These are phyloP conservation scores for Zygnema circumcarinatum DNA, from an alignment of 139 green algal genomes.

Conservation along the genomic window DNA sequence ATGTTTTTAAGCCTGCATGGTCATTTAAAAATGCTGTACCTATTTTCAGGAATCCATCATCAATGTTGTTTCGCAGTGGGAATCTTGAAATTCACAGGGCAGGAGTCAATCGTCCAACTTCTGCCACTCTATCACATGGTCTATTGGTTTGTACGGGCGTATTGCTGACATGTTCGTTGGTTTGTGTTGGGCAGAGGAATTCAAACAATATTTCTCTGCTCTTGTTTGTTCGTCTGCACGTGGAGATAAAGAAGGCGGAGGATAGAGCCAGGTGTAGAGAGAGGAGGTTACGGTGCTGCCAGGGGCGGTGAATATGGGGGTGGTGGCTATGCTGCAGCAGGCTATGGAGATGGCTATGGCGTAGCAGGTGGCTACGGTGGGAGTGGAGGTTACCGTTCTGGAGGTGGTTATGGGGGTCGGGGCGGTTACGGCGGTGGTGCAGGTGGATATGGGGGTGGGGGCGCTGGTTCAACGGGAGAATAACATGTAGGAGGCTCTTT, in stretches of 20 bases:
- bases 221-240: slow-evolving; percentile 66
- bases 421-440: slow-evolving; percentile 21
- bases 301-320: slow-evolving; percentile 13
- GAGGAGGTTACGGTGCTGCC: slow-evolving; percentile 18
- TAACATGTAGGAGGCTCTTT: too few species aligned
- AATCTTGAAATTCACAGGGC: too few species aligned
- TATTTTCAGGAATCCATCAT: too few species aligned
- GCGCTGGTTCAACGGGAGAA: too few species aligned
- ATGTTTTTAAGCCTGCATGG: too few species aligned
- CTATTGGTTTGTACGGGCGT: too few species aligned
- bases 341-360: slow-evolving; percentile 26
- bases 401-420: slow-evolving; percentile 30
- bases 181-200: too few species aligned
- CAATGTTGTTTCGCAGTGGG: too few species aligned
- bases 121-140: too few species aligned
- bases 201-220: slow-evolving; percentile 78
- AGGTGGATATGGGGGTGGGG: slow-evolving; percentile 20
- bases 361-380: slow-evolving; percentile 32
- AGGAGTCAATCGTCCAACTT: too few species aligned
- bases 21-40: too few species aligned
- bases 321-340: slow-evolving; percentile 1
- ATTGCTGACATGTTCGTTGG: too few species aligned
- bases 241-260: slow-evolving; percentile 59
- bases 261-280: not conserved
- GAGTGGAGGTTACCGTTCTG: slow-evolving; percentile 17